phyloP scores from a whole-genome alignment of 192 early-diverging fungal species.

The Coemansia sp. region DNA sequence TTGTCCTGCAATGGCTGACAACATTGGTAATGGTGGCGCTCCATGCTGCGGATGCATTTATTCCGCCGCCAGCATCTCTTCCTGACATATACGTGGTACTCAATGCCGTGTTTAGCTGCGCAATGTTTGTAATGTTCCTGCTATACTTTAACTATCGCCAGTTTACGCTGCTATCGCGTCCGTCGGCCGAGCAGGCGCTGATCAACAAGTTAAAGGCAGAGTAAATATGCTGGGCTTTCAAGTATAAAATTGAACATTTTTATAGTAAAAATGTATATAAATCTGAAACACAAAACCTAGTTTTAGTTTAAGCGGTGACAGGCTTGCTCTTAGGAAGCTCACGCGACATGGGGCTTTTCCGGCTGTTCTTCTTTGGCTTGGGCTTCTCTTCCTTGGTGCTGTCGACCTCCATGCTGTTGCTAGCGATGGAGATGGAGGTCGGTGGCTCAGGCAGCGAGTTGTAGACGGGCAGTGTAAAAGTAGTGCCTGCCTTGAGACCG shows the following conservation, averaged over 20 bases:
- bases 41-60: conserved; percentile 58
- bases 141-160: conserved; percentile 74
- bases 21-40: conserved; percentile 51
- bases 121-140: conserved; percentile 64
- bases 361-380: conserved; percentile 16
- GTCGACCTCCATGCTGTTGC: background rate
- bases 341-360: conserved; percentile 39
- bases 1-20: conserved; percentile 27
- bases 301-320: background rate
- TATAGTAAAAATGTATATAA: background rate
- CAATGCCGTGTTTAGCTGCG: conserved; percentile 70
- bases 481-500: conserved; percentile 77
- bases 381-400: conserved; percentile 5
- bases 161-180: conserved; percentile 18
- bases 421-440: conserved; percentile 12
- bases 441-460: conserved; percentile 56
- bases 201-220: conserved; percentile 25
- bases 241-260: background rate
- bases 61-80: conserved; percentile 63
- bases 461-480: conserved; percentile 81
- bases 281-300: background rate
- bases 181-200: conserved; percentile 1
- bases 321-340: conserved; percentile 3
- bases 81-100: conserved; percentile 82
- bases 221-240: conserved; percentile 1